Percentiles rank a stretch among this genome's conserved stretches.
phyloP scores from a whole-genome alignment of 495 filamentous ascomycete species.

The Aspergillus saccharolyticus region DNA sequence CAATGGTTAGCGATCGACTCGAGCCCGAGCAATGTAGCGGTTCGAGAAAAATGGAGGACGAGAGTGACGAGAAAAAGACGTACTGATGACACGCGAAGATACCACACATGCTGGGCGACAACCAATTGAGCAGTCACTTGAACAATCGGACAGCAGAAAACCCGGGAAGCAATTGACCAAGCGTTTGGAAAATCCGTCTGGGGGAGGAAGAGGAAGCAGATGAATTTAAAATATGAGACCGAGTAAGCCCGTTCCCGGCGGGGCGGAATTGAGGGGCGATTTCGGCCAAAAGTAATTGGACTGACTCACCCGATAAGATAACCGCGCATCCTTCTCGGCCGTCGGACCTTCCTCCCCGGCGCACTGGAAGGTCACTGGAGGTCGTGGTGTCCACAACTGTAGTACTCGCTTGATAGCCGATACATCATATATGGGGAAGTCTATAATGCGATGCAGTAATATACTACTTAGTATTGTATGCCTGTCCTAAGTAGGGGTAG shows the following conservation, averaged over 20 bases:
- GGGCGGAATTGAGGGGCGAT: slow-evolving; percentile 38
- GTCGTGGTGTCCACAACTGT: not conserved
- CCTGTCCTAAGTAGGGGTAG: not conserved
- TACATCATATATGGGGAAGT: too few relatives aligned
- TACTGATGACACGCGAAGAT: slow-evolving; percentile 95
- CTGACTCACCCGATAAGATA: slow-evolving; percentile 49
- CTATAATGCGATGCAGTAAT: too few relatives aligned
- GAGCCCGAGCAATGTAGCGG: slow-evolving; percentile 3
- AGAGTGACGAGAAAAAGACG: slow-evolving; percentile 29
- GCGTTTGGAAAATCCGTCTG: slow-evolving; percentile 8
- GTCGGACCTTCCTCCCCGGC: slow-evolving; percentile 1
- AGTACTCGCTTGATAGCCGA: too few relatives aligned
- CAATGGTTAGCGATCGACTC: slow-evolving; percentile 20
- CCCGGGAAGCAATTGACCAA: slow-evolving; percentile 11
- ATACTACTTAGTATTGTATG: not conserved
- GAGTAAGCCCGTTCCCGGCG: slow-evolving; percentile 21
- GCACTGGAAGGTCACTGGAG: not conserved
- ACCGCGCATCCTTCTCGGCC: not conserved
- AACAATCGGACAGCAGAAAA: slow-evolving; percentile 19
- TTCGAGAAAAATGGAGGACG: slow-evolving; percentile 7
- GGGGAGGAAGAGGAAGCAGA: slow-evolving; percentile 18
- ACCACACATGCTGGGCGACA: slow-evolving; percentile 55
- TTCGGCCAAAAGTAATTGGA: slow-evolving; percentile 28
- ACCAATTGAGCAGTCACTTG: slow-evolving; percentile 23
- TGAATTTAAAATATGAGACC: slow-evolving; percentile 32